Conservation (phyloP, 192 early-diverging fungal species). For the Phycomyces blakesleeanus region DNA sequence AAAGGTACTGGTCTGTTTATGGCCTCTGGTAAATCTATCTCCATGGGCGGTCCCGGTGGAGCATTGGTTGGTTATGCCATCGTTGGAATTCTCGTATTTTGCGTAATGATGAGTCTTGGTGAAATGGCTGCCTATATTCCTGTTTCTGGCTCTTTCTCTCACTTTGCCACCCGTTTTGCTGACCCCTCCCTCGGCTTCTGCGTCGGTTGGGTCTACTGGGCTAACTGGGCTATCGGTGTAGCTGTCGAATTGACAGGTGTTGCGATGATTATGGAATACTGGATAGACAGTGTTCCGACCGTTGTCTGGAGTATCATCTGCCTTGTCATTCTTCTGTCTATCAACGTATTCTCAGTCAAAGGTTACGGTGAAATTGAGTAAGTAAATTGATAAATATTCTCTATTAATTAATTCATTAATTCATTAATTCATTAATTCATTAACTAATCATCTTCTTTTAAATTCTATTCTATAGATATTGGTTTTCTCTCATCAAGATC, state of each 20-base stretch:
- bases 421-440: too few relatives aligned
- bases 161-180: constrained; percentile 74
- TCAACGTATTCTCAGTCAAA: constrained; percentile 64
- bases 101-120: constrained; percentile 67
- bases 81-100: constrained; percentile 60
- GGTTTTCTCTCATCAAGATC: constrained; percentile 80
- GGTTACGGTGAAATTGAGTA: constrained; percentile 76
- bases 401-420: too few relatives aligned
- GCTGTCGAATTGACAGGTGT: constrained; percentile 72
- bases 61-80: constrained; percentile 61
- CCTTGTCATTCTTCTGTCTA: constrained; percentile 51
- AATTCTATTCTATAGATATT: constrained; percentile 59
- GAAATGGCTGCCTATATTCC: constrained; percentile 79
- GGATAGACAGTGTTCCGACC: constrained; percentile 22
- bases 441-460: neutral
- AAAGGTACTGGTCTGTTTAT: constrained; percentile 74
- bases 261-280: constrained; percentile 67
- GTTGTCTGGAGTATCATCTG: constrained; percentile 39
- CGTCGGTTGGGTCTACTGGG: constrained; percentile 28
- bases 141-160: constrained; percentile 75
- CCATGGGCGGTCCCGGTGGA: constrained; percentile 66
- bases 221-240: constrained; percentile 65
- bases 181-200: constrained; percentile 62
- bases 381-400: too few relatives aligned
- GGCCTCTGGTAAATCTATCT: constrained; percentile 62